Conservation (phyloP, 331 rosid species). For the Dryas integrifolia region DNA sequence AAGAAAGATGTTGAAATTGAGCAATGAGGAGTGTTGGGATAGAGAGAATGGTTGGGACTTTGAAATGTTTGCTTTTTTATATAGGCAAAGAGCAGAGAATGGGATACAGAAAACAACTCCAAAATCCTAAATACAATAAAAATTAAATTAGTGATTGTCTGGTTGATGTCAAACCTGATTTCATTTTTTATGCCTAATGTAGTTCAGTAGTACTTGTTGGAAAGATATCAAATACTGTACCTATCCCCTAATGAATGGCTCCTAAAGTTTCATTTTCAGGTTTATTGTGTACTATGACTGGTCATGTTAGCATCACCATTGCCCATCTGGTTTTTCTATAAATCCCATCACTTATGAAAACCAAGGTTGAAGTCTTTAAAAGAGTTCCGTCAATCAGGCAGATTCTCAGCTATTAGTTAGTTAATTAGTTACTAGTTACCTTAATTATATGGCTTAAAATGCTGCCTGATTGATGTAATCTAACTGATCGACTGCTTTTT, state of each 20-base stretch:
- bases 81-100: neutral
- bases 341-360: too few species aligned
- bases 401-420: neutral
- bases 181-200: neutral
- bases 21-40: neutral
- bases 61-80: neutral
- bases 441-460: neutral
- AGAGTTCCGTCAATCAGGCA: neutral
- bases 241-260: too few species aligned
- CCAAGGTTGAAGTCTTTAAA: too few species aligned
- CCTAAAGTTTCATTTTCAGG: too few species aligned
- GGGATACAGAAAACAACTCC: neutral
- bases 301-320: too few species aligned
- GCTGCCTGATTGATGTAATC: slow-evolving; percentile 5
- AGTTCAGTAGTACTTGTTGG: neutral
- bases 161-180: neutral
- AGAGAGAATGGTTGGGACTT: neutral
- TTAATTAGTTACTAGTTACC: neutral
- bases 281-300: too few species aligned
- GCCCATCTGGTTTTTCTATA: too few species aligned
- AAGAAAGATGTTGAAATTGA: neutral
- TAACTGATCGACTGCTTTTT: neutral
- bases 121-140: neutral
- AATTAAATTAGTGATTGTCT: neutral
- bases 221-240: neutral